phyloP scores from a whole-genome alignment of 2,329 filamentous ascomycete species.

The Seiridium cupressi region DNA sequence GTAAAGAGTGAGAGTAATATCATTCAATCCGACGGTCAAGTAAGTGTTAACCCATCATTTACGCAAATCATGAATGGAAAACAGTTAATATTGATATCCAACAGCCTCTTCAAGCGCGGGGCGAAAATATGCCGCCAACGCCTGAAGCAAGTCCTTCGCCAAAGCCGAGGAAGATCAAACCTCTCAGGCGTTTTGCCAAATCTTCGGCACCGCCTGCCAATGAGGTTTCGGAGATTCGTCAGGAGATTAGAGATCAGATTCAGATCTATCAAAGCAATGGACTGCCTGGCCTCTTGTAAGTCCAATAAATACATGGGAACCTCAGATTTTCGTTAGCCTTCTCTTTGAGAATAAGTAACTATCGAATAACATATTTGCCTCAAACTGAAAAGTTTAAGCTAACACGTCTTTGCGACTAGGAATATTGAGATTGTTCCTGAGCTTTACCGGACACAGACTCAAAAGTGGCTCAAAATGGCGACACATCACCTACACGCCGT shows the following conservation, averaged over 20 bases:
- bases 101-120: background rate
- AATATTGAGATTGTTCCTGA: constrained; percentile 28
- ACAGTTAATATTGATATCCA: background rate
- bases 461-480: constrained; percentile 27
- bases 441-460: constrained; percentile 29
- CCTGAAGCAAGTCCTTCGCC: background rate
- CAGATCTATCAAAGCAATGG: constrained; percentile 24
- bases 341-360: too few relatives aligned
- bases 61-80: background rate
- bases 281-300: constrained; percentile 25
- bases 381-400: too few relatives aligned
- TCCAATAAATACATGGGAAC: too few relatives aligned
- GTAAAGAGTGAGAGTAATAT: background rate
- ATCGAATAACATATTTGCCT: too few relatives aligned
- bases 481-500: constrained; percentile 21
- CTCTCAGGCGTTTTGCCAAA: background rate
- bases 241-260: constrained; percentile 24
- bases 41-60: background rate
- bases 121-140: background rate
- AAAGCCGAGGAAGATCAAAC: background rate
- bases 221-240: constrained; percentile 10
- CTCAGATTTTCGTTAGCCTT: too few relatives aligned
- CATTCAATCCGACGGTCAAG: background rate
- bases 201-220: background rate
- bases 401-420: too few relatives aligned